phyloP scores from a whole-genome alignment of 1,284 basidiomycete species.

The Lentinula novae-zelandiae region DNA sequence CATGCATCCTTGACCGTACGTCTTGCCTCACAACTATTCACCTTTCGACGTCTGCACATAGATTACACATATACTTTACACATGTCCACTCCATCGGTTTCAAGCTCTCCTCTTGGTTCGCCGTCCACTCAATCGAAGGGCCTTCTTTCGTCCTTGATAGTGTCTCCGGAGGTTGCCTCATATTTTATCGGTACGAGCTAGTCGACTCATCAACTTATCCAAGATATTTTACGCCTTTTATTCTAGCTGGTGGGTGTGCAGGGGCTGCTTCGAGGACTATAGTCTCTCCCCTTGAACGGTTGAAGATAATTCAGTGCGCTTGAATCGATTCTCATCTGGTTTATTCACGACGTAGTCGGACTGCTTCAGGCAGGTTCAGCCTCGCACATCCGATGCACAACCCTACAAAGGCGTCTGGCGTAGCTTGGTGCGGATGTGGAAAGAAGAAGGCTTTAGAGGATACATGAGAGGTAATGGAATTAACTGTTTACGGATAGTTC shows the following conservation, averaged over 20 bases:
- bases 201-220: constrained; percentile 7
- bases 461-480: constrained; percentile 93
- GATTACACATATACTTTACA: background rate
- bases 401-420: constrained; percentile 81
- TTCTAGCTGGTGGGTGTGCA: constrained; percentile 76
- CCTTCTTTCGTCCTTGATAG: background rate
- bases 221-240: constrained; percentile 30
- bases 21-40: background rate
- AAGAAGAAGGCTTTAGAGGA: constrained; percentile 87
- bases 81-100: constrained; percentile 6
- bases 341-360: background rate
- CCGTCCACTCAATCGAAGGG: background rate
- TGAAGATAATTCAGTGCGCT: constrained; percentile 93
- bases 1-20: background rate
- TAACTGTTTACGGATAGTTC: constrained; percentile 88
- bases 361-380: constrained; percentile 72
- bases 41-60: background rate
- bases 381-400: constrained; percentile 52
- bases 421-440: constrained; percentile 84
- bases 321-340: constrained; percentile 8
- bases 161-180: constrained; percentile 58
- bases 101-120: background rate
- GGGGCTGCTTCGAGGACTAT: constrained; percentile 87
- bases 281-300: constrained; percentile 85
- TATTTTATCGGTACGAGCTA: constrained; percentile 40